phyloP scores from a whole-genome alignment of 176 grass and related monocot species.

The Cymbopogon citratus region DNA sequence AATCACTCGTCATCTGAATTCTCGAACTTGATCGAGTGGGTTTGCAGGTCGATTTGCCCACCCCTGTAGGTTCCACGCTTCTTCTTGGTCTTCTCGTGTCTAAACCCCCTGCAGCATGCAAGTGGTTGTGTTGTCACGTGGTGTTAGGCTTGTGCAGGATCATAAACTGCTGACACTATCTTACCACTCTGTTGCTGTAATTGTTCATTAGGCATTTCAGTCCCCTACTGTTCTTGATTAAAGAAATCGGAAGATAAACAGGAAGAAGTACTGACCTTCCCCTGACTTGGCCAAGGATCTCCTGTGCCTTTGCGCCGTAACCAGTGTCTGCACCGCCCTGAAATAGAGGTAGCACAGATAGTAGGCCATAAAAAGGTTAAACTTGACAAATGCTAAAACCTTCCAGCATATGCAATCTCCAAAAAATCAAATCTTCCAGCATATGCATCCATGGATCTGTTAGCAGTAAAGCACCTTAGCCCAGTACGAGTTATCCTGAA shows the following conservation, averaged over 20 bases:
- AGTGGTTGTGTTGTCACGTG: no score
- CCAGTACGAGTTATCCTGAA: constrained; percentile 96
- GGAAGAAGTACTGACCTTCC: constrained; percentile 52
- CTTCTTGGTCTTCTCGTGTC: constrained; percentile 98
- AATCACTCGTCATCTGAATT: constrained; percentile 54
- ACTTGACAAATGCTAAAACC: neutral
- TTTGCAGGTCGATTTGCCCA: constrained; percentile 69
- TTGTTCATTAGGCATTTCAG: neutral
- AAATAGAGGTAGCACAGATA: neutral
- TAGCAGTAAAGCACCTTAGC: constrained; percentile 62
- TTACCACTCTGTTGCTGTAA: neutral
- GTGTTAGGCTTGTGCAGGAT: neutral
- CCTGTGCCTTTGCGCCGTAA: constrained; percentile 91
- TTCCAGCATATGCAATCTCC: neutral
- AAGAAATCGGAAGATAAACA: neutral
- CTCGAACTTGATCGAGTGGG: constrained; percentile 83
- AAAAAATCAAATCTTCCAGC: neutral
- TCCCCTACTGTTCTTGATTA: neutral
- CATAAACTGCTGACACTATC: neutral
- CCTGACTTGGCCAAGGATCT: constrained; percentile 91
- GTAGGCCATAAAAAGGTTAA: neutral
- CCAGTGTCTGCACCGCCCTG: constrained; percentile 76
- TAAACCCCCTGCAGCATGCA: constrained; percentile 61
- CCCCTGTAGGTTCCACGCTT: constrained; percentile 82
- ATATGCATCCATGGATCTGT: no score